Evolutionary conservation across 2,329 filamentous ascomycete species (phyloP).

Genomic region (Tolypocladium tropicale): DNA sequence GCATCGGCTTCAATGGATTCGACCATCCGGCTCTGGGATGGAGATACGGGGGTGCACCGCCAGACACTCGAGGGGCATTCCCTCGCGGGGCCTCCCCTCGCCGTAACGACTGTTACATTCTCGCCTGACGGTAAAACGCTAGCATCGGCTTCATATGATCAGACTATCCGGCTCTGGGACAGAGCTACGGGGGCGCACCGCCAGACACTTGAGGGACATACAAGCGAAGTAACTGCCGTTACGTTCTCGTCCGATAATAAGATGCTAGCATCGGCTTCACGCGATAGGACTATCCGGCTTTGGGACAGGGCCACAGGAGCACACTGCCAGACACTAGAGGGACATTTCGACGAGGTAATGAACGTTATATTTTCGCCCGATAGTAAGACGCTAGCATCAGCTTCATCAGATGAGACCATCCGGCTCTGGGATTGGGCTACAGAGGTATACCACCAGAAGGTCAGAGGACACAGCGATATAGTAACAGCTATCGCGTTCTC

Average conservation of each 20-base stretch:
- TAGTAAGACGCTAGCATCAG: neutral
- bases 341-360: neutral
- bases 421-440: neutral
- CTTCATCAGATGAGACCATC: neutral
- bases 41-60: neutral
- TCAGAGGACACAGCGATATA: too few relatives aligned
- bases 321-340: neutral
- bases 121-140: too few relatives aligned
- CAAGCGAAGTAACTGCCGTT: neutral
- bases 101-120: too few relatives aligned
- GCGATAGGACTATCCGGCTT: neutral
- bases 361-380: neutral
- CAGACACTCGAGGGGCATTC: neutral
- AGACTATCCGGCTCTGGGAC: too few relatives aligned
- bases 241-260: neutral
- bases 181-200: neutral
- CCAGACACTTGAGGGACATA: neutral
- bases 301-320: neutral
- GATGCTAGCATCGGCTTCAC: neutral
- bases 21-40: neutral
- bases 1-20: neutral
- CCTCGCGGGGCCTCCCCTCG: too few relatives aligned
- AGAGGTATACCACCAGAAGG: too few relatives aligned
- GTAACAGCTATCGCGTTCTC: too few relatives aligned
- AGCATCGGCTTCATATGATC: neutral